A percentile compares a stretch with the other conserved stretches of the same genome.
These are phyloP conservation scores for Begonia peltatifolia DNA, from an alignment of 306 rosid genomes.

Conservation along the genomic window DNA sequence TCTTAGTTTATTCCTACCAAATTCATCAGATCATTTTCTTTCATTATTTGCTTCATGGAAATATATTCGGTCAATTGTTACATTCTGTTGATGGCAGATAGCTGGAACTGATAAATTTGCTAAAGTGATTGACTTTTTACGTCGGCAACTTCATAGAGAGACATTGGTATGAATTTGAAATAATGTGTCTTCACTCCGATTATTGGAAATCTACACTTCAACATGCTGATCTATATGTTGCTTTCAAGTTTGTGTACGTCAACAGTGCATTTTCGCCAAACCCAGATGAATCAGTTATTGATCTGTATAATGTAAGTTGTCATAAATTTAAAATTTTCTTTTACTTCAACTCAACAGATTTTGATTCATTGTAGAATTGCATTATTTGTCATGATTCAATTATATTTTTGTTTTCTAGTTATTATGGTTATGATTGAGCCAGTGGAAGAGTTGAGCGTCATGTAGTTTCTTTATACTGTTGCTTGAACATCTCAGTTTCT, in stretches of 20 bases:
- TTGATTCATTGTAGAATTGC: too few relatives aligned
- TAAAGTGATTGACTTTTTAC: constrained; percentile 80
- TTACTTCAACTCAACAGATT: neutral
- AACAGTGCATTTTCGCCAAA: constrained; percentile 90
- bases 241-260: constrained; percentile 79
- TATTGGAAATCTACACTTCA: constrained; percentile 1
- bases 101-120: constrained; percentile 84
- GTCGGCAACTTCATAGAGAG: constrained; percentile 84
- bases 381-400: too few relatives aligned
- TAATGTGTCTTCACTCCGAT: neutral
- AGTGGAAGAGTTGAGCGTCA: too few relatives aligned
- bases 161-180: constrained; percentile 44
- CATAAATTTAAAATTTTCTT: neutral
- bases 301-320: constrained; percentile 68
- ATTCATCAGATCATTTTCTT: too few relatives aligned
- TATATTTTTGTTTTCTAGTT: too few relatives aligned
- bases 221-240: constrained; percentile 10
- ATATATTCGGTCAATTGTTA: neutral
- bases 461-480: too few relatives aligned
- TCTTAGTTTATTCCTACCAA: too few relatives aligned
- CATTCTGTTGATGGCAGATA: constrained; percentile 24
- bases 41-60: neutral
- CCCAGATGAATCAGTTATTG: constrained; percentile 81
- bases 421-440: too few relatives aligned
- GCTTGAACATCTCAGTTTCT: too few relatives aligned